These are phyloP conservation scores for Tilletia horrida DNA, from an alignment of 1,284 basidiomycete genomes.

Conservation along the genomic window DNA sequence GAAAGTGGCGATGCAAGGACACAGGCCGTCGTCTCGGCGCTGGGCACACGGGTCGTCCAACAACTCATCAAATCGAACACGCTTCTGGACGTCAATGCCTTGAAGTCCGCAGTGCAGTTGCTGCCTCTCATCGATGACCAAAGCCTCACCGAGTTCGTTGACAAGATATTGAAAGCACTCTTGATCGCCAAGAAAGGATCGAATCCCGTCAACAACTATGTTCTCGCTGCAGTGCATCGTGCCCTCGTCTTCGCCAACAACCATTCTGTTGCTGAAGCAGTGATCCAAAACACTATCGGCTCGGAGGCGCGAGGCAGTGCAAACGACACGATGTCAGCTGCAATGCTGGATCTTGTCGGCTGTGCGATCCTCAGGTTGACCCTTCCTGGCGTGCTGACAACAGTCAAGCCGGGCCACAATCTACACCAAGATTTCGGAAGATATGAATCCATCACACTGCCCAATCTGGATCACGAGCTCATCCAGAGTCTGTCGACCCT, in stretches of 20 bases:
- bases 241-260: background rate
- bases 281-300: background rate
- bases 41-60: background rate
- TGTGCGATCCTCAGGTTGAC: background rate
- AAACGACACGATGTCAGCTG: background rate
- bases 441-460: too few relatives aligned
- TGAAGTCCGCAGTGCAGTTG: conserved; percentile 6
- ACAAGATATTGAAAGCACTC: background rate
- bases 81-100: background rate
- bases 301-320: background rate
- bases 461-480: too few relatives aligned
- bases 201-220: background rate
- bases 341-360: background rate
- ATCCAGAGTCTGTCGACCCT: too few relatives aligned
- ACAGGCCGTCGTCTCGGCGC: too few relatives aligned
- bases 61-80: background rate
- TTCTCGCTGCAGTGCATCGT: conserved; percentile 2
- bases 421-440: too few relatives aligned
- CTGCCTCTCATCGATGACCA: background rate
- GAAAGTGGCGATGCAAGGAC: too few relatives aligned
- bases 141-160: background rate
- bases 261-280: background rate
- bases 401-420: background rate
- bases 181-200: background rate
- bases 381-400: background rate